These are phyloP conservation scores for Xylaria multiplex DNA, from an alignment of 2,329 filamentous ascomycete genomes.

Conservation along the genomic window DNA sequence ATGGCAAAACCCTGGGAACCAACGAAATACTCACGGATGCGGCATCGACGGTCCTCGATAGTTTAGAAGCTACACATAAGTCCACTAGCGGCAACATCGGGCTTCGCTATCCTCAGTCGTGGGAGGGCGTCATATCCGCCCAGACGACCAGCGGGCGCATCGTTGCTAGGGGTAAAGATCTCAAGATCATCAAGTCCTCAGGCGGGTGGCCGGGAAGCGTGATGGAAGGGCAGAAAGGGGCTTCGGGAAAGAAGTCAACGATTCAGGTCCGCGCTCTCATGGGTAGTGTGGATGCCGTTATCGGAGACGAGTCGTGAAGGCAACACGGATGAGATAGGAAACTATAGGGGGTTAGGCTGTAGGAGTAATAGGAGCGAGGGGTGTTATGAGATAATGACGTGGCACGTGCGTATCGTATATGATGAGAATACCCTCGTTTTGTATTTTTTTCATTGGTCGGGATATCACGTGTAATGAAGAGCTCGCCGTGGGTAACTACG, in stretches of 20 bases:
- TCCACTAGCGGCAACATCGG: conserved; percentile 57
- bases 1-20: conserved; percentile 17
- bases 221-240: conserved; percentile 52
- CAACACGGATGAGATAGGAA: not conserved
- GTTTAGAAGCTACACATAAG: conserved; percentile 55
- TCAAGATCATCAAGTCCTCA: conserved; percentile 52
- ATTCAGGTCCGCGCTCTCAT: conserved; percentile 48
- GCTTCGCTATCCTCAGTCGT: conserved; percentile 59
- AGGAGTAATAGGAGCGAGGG: not conserved
- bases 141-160: conserved; percentile 55
- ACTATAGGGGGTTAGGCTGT: not conserved
- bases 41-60: conserved; percentile 41
- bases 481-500: not conserved
- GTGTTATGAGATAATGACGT: not conserved
- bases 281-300: conserved; percentile 45
- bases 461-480: not conserved
- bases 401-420: not conserved
- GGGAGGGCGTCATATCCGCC: conserved; percentile 59
- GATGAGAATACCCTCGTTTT: conserved; percentile 17
- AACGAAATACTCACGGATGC: not conserved
- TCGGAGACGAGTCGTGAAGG: conserved; percentile 39
- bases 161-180: conserved; percentile 54
- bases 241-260: conserved; percentile 48
- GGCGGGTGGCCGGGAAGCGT: conserved; percentile 49
- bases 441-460: not conserved